These are phyloP conservation scores for Tolypocladium nubicola DNA, from an alignment of 2,329 filamentous ascomycete species.

Conservation along the genomic window DNA sequence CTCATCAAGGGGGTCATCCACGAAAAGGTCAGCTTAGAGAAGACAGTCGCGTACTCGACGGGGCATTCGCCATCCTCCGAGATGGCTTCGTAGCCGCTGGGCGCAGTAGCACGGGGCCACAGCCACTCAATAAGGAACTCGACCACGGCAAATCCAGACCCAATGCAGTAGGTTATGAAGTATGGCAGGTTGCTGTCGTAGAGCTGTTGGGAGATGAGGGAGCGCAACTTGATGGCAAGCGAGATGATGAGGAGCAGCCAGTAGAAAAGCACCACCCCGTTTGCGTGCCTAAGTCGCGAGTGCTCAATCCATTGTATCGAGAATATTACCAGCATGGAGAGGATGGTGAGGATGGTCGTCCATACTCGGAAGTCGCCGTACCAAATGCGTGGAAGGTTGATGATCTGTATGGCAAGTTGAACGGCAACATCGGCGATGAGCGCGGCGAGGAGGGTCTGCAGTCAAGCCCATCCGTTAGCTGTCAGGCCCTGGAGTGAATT, in stretches of 20 bases:
- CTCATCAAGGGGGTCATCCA: conserved; percentile 99
- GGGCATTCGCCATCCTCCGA: conserved; percentile 55
- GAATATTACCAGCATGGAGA: conserved; percentile 66
- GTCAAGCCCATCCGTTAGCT: not conserved
- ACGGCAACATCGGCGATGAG: conserved; percentile 58
- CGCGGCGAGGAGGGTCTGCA: conserved; percentile 48
- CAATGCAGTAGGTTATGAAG: conserved; percentile 66
- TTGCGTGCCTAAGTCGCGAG: conserved; percentile 70
- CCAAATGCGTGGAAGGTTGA: conserved; percentile 60
- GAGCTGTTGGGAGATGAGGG: conserved; percentile 67
- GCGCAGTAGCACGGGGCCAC: conserved; percentile 59
- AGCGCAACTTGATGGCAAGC: conserved; percentile 74
- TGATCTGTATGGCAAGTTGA: conserved; percentile 68
- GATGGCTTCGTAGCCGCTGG: conserved; percentile 46
- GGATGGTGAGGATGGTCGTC: conserved; percentile 61
- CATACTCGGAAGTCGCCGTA: conserved; percentile 77
- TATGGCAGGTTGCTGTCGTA: conserved; percentile 58
- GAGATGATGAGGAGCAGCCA: conserved; percentile 80
- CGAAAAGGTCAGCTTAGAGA: conserved; percentile 85
- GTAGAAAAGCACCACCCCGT: conserved; percentile 82
- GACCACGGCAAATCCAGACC: conserved; percentile 55
- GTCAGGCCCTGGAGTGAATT: not conserved
- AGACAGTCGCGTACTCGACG: conserved; percentile 85
- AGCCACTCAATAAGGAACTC: conserved; percentile 80
- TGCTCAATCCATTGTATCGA: conserved; percentile 80